Evolutionary conservation across 495 filamentous ascomycete genomes (phyloP), one percentile per base, ranked within the genome.

Genomic region (Xylaria acuta): DNA sequence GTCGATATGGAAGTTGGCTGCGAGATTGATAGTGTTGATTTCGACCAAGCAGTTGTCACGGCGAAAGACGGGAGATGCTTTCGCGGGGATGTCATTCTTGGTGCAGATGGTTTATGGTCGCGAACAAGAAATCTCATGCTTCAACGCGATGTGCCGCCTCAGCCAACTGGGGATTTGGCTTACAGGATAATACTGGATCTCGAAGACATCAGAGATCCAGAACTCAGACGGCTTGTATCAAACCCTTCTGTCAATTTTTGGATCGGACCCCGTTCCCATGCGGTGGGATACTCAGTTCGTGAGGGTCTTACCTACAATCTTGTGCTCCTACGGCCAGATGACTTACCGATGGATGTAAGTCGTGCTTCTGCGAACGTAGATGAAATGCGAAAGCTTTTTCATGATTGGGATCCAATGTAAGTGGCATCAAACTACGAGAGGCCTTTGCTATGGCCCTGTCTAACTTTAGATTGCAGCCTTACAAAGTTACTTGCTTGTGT

Each of bases 211-310:
- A 77, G 78, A 30, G 83, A 84, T 27, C 79, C 82, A 40, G 83
- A 85, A 56, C 80, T 85, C 16, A 80, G 79, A 1, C 82, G 84
- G 22, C 76, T 90, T 2, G 83, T 90, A 0, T 64, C 76, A 8
- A 80, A 88, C 25, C 86, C 90, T 0, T 85, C 86, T 20, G 90
- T 93, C 18, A 86, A 92, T 71, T 91, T 92, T 74, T 94, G 92
- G 92, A 76, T 92, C 36, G 92, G 92, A 0, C 88, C 89, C 2
- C 69, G 77, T 12, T 81, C 80, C 7, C 90, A 91, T 71, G 85
- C 86, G 3, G 88, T 90, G 2, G 87, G 85, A 32, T 91, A 91
- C 68, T 82, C 87, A 14, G 80, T 91, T 38, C 79, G 84, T 60
- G 84, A 76, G 7, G 86, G 85, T 25, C 74, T 77, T 1, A 76